Base-by-base conservation (phyloP, 108 stramenopile genomes). In the Seminavis robusta region DNA sequence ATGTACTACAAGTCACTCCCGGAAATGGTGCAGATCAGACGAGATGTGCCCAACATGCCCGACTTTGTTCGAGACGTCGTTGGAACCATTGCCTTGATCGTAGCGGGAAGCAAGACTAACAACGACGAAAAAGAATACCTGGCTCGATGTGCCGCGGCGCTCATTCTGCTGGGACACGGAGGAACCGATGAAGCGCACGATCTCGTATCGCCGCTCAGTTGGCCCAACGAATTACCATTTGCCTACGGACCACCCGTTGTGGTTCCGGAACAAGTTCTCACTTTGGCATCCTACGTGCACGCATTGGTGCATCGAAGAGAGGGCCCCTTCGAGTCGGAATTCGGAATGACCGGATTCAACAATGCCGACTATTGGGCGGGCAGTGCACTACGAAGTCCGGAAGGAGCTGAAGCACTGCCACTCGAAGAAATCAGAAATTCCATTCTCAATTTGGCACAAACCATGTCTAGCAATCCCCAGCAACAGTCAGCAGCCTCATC, bases 281-380 rank as follows among this genome's bases (percentile, higher is more conserved):
- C 58, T 19, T 46, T 39, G 26, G 72, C 77, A 5, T 44, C 57
- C 10, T 79, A 74, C 44, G 52, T 52, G 16, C 77, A 79, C 63
- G 48, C 63, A 10, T 31, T 79, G 23, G 69, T 74, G 15, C 77
- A 79, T 51, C 68, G 77, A 1, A 50, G 53, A 24, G 77, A 79
- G 40, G 77, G 46, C 0, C 67, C 34, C 26, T 39, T 65, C 40
- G n/a, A 42, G 13, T 69, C 73, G 21, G 77, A 79, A 38, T 62
- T 69, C 62, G 77, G 73, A 1, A 79, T 74, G 73, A 63, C 63
- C 11, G 77, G 77, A 37, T 79, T 59, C 28, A 21, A 27, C 33
- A 79, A 79, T 53, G 72, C 72, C 19, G 67, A 74, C 29, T 79
- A 67, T 46, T 79, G 77, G 77, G 26, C 57, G 1, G n/a, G n/a